Evolutionary conservation across 495 filamentous ascomycete genomes (phyloP).

Genomic region (Annulohypoxylon nitens): DNA sequence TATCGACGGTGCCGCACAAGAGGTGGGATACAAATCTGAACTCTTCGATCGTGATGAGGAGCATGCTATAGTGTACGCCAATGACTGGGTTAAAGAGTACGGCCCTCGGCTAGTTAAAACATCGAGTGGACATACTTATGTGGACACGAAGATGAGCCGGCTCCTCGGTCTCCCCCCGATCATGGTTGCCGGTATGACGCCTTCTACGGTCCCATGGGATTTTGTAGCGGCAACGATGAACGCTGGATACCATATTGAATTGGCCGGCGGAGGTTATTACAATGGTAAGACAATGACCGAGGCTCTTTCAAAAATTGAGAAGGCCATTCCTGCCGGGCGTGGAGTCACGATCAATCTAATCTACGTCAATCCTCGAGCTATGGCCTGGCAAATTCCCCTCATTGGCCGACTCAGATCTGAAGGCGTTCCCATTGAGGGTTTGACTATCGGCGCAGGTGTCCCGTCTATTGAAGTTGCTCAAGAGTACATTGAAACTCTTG

Average conservation of each 20-base stretch:
- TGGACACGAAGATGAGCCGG: conserved; percentile 98
- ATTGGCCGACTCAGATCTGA: conserved; percentile 86
- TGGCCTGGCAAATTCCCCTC: conserved; percentile 97
- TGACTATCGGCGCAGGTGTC: conserved; percentile 94
- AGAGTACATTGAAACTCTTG: conserved; percentile 94
- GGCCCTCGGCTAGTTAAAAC: conserved; percentile 90
- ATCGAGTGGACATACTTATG: conserved; percentile 85
- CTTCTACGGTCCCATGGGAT: conserved; percentile 90
- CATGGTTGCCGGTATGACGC: conserved; percentile 95
- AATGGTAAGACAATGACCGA: conserved; percentile 90
- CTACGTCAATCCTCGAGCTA: conserved; percentile 95
- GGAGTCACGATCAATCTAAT: conserved; percentile 96
- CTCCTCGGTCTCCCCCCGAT: conserved; percentile 88
- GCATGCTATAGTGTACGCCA: conserved; percentile 92
- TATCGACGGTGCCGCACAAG: conserved; percentile 87
- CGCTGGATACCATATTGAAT: conserved; percentile 89
- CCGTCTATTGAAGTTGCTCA: conserved; percentile 94
- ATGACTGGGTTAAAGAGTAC: conserved; percentile 98
- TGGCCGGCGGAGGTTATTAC: conserved; percentile 93
- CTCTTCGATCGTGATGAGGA: conserved; percentile 95
- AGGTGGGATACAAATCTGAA: conserved; percentile 97
- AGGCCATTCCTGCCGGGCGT: conserved; percentile 86
- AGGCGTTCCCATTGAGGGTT: conserved; percentile 92
- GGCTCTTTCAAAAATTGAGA: conserved; percentile 90
- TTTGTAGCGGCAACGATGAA: conserved; percentile 94